Evolutionary conservation across 306 rosid species (phyloP), one percentile per base, ranked within the genome.

Genomic region (Gastrolobium villosum): DNA sequence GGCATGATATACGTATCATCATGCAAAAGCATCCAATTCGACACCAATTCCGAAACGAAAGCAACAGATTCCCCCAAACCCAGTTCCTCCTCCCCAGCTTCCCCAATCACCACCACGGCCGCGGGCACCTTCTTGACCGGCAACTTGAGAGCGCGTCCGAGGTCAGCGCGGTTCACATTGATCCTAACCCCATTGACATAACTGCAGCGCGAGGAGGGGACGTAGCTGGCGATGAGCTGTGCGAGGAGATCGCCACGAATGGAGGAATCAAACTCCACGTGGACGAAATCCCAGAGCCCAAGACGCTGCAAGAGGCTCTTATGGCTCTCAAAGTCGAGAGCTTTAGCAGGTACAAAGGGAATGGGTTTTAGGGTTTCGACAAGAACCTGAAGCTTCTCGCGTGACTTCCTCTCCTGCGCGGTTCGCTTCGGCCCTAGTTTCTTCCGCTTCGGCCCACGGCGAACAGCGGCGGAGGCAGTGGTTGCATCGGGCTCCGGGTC

Each of bases 241-340:
- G 89, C 82, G 5, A 95, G 70, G 10, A 95, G 95, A 76, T 92
- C 98, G 0, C 60, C 20, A 9, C 89, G 86, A 36, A 95, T 30
- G n/a, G 0, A 46, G 56, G 84, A 70, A 65, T 93, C 96, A 35
- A 91, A 93, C 60, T 95, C 90, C 15, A 84, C 53, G 32, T 90
- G 92, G 14, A 86, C 98, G 26, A 95, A 93, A 20, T 90, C 90
- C 98, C 99, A 95, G 46, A 95, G 65, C 57, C 97, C 97, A 1
- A 95, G 62, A 14, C 93, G 89, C 87, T 82, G 81, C 63, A 95
- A 40, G 43, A 95, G 97, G 55, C 83, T 69, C 86, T 87, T 79
- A 66, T 91, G 93, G 57, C 75, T 40, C 34, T 75, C 53, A 44
- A 95, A 95, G 83, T 93, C 90, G 11, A 93, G 90, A 67, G 36